These are phyloP conservation scores for Picochlorum sp. DNA, from an alignment of 139 green algal genomes.

Conservation along the genomic window DNA sequence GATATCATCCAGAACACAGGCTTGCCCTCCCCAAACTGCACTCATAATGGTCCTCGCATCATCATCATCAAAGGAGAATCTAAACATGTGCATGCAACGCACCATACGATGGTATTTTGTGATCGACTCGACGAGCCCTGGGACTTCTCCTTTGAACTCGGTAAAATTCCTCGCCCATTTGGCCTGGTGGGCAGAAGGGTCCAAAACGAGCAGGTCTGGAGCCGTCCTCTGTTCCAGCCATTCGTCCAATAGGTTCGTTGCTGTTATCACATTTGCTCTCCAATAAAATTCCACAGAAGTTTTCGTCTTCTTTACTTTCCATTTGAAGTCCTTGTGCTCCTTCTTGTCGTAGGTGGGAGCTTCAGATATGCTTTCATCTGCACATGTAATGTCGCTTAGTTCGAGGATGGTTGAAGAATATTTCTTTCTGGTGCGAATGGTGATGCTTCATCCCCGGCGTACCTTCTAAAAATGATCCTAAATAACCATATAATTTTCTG, in stretches of 20 bases:
- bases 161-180: constrained; percentile 5
- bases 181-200: constrained; percentile 3
- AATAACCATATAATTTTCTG: constrained; percentile 1
- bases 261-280: constrained; percentile 1
- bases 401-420: too few relatives aligned
- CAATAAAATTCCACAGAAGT: neutral
- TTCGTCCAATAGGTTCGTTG: neutral
- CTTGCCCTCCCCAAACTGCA: neutral
- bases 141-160: constrained; percentile 1
- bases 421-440: neutral
- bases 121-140: neutral
- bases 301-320: constrained; percentile 3
- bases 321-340: constrained; percentile 1
- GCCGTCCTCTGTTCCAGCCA: neutral
- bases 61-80: neutral
- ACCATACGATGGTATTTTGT: neutral
- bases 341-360: constrained; percentile 3
- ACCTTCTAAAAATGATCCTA: constrained; percentile 2
- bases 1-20: neutral
- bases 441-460: neutral
- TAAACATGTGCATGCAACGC: neutral
- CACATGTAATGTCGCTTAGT: neutral
- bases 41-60: neutral
- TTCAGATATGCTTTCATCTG: too few relatives aligned
- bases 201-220: neutral